These are phyloP conservation scores for Selaginella tamariscina DNA, from an alignment of 75 land plant species.

Conservation along the genomic window DNA sequence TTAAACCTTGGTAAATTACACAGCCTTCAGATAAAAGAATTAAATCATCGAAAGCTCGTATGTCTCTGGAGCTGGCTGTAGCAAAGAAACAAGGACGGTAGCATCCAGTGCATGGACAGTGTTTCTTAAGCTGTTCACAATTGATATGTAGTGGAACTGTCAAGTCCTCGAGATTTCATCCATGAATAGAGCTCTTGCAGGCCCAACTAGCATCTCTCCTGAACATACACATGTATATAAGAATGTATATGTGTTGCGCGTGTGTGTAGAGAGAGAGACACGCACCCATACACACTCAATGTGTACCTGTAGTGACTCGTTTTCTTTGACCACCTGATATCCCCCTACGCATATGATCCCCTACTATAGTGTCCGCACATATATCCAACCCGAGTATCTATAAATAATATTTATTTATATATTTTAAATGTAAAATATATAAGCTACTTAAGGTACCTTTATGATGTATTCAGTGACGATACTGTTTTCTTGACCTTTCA, in stretches of 20 bases:
- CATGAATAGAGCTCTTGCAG: background rate
- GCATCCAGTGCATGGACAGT: background rate
- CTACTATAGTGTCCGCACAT: slow-evolving; percentile 8
- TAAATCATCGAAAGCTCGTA: slow-evolving; percentile 11
- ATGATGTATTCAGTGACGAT: slow-evolving; percentile 1
- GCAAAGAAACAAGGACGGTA: background rate
- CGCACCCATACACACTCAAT: background rate
- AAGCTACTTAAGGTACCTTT: background rate
- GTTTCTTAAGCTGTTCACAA: slow-evolving; percentile 11
- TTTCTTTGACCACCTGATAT: slow-evolving; percentile 9
- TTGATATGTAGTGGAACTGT: slow-evolving; percentile 7
- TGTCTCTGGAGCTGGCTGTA: slow-evolving; percentile 9
- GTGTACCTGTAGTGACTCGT: background rate
- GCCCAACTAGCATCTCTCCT: slow-evolving; percentile 7
- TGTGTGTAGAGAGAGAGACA: too few relatives aligned
- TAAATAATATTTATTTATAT: background rate
- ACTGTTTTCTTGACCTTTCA: background rate
- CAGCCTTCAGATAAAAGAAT: background rate
- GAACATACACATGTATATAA: background rate
- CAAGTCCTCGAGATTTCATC: slow-evolving; percentile 10
- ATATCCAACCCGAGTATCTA: background rate
- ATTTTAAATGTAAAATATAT: background rate
- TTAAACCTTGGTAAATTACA: slow-evolving; percentile 5
- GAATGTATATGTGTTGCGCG: too few relatives aligned
- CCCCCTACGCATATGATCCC: slow-evolving; percentile 3